Percentiles rank a stretch among this genome's conserved stretches.
phyloP scores from a whole-genome alignment of 2,329 filamentous ascomycete genomes.

The Curvularia verruculosa region DNA sequence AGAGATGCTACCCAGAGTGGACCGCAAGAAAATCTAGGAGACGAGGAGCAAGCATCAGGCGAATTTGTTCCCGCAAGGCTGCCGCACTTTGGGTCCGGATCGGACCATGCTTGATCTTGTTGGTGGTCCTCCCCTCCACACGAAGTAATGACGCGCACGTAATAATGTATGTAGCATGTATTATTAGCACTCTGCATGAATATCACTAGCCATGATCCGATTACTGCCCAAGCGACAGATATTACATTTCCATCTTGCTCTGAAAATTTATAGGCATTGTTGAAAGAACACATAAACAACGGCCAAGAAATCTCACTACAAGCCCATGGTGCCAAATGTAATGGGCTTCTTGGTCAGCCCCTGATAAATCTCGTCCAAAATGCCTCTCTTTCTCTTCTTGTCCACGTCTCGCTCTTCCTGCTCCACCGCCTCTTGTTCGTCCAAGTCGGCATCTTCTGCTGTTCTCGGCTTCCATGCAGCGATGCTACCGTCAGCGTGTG shows the following conservation, averaged over 20 bases:
- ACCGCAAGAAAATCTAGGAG: neutral
- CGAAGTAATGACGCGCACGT: neutral
- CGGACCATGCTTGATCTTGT: neutral
- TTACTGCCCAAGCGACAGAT: neutral
- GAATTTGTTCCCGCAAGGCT: conserved; percentile 45
- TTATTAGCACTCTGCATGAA: neutral
- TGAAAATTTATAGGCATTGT: no score
- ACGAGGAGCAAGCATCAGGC: conserved; percentile 19
- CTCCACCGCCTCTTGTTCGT: conserved; percentile 52
- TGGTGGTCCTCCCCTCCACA: neutral
- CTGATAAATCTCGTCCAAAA: conserved; percentile 78
- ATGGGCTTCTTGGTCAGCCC: conserved; percentile 76
- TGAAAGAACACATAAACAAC: neutral
- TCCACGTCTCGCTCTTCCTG: conserved; percentile 42
- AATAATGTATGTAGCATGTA: neutral
- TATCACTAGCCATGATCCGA: neutral
- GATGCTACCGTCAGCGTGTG: conserved; percentile 83
- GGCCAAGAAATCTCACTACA: neutral
- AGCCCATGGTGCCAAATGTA: conserved; percentile 56
- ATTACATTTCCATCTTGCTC: neutral
- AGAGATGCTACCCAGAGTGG: neutral
- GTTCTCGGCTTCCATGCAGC: conserved; percentile 74
- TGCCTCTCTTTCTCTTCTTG: conserved; percentile 72
- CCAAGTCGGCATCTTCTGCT: conserved; percentile 54
- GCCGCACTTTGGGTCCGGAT: conserved; percentile 37